Evolutionary conservation across 2,329 filamentous ascomycete species (phyloP).

Genomic region (Ceratocystis smalleyi): DNA sequence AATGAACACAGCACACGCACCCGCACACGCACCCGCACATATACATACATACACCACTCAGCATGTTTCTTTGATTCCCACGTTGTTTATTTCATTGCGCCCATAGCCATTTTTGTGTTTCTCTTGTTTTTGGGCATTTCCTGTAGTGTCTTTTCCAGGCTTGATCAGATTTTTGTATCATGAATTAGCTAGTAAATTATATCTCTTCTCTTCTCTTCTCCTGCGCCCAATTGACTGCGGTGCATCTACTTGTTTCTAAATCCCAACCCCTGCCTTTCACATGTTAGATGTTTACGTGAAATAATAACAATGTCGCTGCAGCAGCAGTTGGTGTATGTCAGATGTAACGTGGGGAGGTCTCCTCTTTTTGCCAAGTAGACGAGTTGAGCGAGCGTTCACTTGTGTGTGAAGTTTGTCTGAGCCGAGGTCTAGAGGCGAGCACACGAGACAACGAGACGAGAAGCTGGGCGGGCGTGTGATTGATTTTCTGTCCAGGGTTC

Average conservation of each 20-base stretch:
- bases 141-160: background rate
- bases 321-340: no score
- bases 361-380: no score
- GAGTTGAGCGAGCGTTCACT: no score
- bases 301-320: no score
- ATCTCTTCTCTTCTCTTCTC: background rate
- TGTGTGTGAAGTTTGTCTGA: background rate
- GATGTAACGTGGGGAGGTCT: no score
- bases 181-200: constrained; percentile 1
- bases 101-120: background rate
- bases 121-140: background rate
- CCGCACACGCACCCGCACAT: no score
- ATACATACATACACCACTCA: constrained; percentile 2
- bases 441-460: background rate
- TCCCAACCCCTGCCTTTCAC: no score
- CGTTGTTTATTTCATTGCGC: background rate
- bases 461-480: background rate
- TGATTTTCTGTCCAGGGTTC: background rate
- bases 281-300: no score
- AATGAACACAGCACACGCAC: background rate
- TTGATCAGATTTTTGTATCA: background rate
- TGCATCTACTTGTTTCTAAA: background rate
- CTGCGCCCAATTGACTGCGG: background rate
- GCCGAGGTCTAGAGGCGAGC: background rate
- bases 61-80: background rate